Base-by-base conservation (phyloP, 345 rosid species). In the Eucalyptus albens region DNA sequence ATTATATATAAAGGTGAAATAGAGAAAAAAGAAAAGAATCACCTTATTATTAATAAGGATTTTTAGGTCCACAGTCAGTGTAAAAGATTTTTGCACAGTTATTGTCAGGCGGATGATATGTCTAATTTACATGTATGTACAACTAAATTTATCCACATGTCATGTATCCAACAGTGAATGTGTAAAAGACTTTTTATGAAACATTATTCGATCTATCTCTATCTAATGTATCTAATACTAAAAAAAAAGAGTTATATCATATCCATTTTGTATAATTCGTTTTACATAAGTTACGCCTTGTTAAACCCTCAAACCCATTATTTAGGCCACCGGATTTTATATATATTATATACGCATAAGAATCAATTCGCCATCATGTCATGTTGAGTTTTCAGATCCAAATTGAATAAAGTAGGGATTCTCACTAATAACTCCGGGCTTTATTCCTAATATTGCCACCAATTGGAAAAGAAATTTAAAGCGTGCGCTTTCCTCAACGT, bases 91-190 rank as follows among this genome's bases (percentile, higher is more conserved):
- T 72, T 72, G 21, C 44, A 17, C 6, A 17, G 5, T 72, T 72
- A 9, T 33, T 0, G 3, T 33, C 1, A 3, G 26, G 22, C 3
- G 15, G 8, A 21, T 5, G 45, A 33, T 19, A 72, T 72, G 24
- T 9, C 5, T 72, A 72, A 33, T 1, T 72, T 19, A 69, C 9
- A 33, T 69, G 33, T 13, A 65, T 29, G 33, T 65, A n/a, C 9
- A 2, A 29, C 33, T 65, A 65, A 65, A 7, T 65, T 65, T n/a
- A 65, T n/a, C 77, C 9, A 29, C 17, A 14, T 29, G 37, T 65
- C 21, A 15, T 13, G 31, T 7, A 65, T 65, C 17, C 7, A 3
- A 69, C 0, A 17, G 6, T 17, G 14, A 17, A 37, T 0, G 0
- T 5, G 27, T 72, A 19, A 10, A 72, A 33, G 19, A 0, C 1